A percentile compares a stretch with the other conserved stretches of the same genome.
Conservation (phyloP, 495 filamentous ascomycete species). For the Collariella sp. region DNA sequence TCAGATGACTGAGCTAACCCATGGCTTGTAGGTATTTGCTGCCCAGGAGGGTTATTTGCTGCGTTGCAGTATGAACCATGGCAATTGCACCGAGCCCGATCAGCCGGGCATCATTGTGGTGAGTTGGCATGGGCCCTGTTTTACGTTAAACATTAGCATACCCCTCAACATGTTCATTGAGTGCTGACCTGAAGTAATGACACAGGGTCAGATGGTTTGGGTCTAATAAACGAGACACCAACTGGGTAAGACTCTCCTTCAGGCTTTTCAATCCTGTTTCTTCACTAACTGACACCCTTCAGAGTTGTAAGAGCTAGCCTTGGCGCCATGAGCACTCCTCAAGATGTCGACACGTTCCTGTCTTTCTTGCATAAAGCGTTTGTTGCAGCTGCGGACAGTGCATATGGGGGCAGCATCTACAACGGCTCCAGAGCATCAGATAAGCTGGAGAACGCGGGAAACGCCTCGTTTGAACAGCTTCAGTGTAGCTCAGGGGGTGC, state of each 20-base stretch:
- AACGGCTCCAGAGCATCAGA: background rate
- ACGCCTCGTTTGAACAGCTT: background rate
- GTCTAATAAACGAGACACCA: slow-evolving; percentile 27
- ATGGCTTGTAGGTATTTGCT: slow-evolving; percentile 35
- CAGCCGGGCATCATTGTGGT: slow-evolving; percentile 56
- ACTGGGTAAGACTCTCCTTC: slow-evolving; percentile 18
- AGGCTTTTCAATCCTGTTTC: background rate
- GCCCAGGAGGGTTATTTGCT: slow-evolving; percentile 38
- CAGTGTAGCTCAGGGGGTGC: background rate
- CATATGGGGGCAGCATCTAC: background rate
- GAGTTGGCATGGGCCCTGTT: background rate
- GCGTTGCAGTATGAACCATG: slow-evolving; percentile 43
- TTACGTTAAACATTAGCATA: background rate
- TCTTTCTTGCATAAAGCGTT: slow-evolving; percentile 49
- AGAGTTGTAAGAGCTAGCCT: slow-evolving; percentile 58
- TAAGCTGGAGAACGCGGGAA: background rate
- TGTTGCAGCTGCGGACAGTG: slow-evolving; percentile 14
- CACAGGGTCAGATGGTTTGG: slow-evolving; percentile 15
- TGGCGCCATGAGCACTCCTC: slow-evolving; percentile 59
- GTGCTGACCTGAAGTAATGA: slow-evolving; percentile 47
- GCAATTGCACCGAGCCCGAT: slow-evolving; percentile 54
- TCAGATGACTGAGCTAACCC: slow-evolving; percentile 26
- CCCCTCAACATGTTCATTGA: too few species aligned
- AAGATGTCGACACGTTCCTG: slow-evolving; percentile 53
- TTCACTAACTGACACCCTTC: slow-evolving; percentile 13